Evolutionary conservation across 139 green algal species (phyloP), one percentile per base, ranked within the genome.

Genomic region (Chlorella sp.): DNA sequence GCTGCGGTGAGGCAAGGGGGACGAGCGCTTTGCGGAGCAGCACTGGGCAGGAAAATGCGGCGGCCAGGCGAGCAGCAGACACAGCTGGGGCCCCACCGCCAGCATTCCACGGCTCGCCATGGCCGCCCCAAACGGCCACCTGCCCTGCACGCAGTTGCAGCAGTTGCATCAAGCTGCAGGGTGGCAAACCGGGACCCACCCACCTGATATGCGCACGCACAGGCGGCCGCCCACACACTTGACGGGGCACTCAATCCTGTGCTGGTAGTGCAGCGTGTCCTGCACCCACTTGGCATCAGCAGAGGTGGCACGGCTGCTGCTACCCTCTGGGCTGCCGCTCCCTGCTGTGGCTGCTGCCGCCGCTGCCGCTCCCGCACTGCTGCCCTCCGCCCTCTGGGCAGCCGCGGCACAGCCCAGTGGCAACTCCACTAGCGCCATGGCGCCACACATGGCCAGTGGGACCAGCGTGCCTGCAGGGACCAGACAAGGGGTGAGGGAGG

Each of bases 221-320:
- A 95, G 81, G 16, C 44, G n/a, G 40, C 87, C 90, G 36, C 88
- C 60, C 44, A 94, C 84, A 75, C 75, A 89, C 88, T 95, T 95
- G 78, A 95, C 84, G 19, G 93, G 93, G 73, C 87, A 90, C 83
- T 95, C 93, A 1, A 95, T 83, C 48, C 68, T 28, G 73, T 89
- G 56, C 38, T 65, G 0, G 22, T 88, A 64, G 68, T 95, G 91
- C 73, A 95, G 82, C 46, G 86, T 17, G 73, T 95, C 92, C 92
- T 95, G 92, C 14, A 95, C 54, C 34, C 85, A 81, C 82, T 94
- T 95, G 30, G 90, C 92, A 54, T 94, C 91, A 13, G 91, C 82
- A 2, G 92, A 95, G 19, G 86, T 93, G 67, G 88, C 86, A 62
- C 41, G 11, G 79, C 16, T 9, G 11, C 72, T 62, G 72, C 26